These are phyloP conservation scores for Gryganskiella cystojenkinii DNA, from an alignment of 192 early-diverging fungal species.

Conservation along the genomic window DNA sequence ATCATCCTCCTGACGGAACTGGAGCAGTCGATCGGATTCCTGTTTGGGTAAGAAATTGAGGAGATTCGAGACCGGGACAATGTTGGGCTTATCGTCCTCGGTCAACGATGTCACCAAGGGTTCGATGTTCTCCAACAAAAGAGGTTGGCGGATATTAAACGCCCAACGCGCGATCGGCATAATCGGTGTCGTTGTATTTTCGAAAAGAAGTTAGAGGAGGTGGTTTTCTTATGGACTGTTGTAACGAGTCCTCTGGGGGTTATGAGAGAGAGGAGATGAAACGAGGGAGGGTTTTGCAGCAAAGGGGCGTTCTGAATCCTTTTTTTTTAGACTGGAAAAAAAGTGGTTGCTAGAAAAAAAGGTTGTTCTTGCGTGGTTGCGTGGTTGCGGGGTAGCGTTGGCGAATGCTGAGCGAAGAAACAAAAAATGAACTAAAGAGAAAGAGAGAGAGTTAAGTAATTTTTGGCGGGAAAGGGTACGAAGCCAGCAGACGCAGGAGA, in stretches of 20 bases:
- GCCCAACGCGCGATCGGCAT: slow-evolving; percentile 50
- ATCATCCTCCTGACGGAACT: slow-evolving; percentile 35
- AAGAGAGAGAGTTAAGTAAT: background rate
- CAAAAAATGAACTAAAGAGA: background rate
- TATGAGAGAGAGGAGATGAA: slow-evolving; percentile 9
- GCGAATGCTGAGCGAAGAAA: no score
- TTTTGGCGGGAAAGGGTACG: background rate
- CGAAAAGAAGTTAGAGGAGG: no score
- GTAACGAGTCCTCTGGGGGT: no score
- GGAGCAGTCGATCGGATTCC: slow-evolving; percentile 37
- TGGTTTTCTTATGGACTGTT: background rate
- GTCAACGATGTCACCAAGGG: slow-evolving; percentile 40
- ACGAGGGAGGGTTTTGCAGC: no score
- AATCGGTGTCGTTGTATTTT: background rate
- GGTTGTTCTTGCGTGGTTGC: no score
- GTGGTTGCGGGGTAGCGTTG: no score
- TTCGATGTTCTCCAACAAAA: slow-evolving; percentile 38
- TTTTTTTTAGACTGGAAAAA: no score
- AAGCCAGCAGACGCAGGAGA: no score
- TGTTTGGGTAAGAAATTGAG: slow-evolving; percentile 38
- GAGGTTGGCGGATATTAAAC: slow-evolving; percentile 44
- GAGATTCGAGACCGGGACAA: slow-evolving; percentile 40
- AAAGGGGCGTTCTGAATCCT: no score
- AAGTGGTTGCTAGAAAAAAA: no score
- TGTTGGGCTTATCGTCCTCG: slow-evolving; percentile 25